Percentiles rank a stretch among this genome's conserved stretches.
phyloP scores from a whole-genome alignment of 441 rosid genomes.

The Erodium trifolium region DNA sequence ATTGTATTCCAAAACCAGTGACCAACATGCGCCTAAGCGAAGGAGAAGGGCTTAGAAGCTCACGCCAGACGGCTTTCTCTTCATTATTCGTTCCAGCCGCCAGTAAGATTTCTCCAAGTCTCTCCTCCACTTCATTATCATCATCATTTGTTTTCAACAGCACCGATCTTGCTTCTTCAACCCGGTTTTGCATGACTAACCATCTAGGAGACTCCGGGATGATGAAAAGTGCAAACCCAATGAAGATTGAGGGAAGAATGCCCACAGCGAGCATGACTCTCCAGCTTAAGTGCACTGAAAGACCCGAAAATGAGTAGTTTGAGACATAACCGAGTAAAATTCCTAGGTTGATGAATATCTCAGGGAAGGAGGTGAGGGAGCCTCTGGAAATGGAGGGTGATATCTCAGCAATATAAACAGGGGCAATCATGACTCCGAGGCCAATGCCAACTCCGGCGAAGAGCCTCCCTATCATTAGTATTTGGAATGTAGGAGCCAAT shows the following conservation, averaged over 20 bases:
- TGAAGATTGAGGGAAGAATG: not conserved
- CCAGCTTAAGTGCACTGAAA: slow-evolving; percentile 1
- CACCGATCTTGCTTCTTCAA: not conserved
- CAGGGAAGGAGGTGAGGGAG: slow-evolving; percentile 7
- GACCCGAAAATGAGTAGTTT: not conserved
- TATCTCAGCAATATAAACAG: slow-evolving; percentile 19
- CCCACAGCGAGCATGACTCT: slow-evolving; percentile 1
- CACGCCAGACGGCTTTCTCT: slow-evolving; percentile 5
- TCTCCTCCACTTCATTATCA: not conserved
- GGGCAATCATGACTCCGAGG: slow-evolving; percentile 31
- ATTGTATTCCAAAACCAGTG: slow-evolving; percentile 1
- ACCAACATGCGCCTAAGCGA: slow-evolving; percentile 1
- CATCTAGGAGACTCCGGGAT: not conserved
- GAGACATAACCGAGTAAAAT: slow-evolving; percentile 4
- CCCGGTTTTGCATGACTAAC: slow-evolving; percentile 2
- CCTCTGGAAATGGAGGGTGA: not conserved
- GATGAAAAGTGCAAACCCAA: not conserved
- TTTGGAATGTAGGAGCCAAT: slow-evolving; percentile 26
- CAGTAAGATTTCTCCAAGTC: not conserved
- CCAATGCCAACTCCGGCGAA: slow-evolving; percentile 31
- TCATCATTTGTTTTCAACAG: not conserved
- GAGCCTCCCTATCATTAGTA: slow-evolving; percentile 27
- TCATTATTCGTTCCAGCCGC: not conserved
- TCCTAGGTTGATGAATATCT: not conserved
- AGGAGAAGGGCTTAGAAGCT: slow-evolving; percentile 1